Conservation (phyloP, 176 grass and related monocot species). For the Bromus sterilis region DNA sequence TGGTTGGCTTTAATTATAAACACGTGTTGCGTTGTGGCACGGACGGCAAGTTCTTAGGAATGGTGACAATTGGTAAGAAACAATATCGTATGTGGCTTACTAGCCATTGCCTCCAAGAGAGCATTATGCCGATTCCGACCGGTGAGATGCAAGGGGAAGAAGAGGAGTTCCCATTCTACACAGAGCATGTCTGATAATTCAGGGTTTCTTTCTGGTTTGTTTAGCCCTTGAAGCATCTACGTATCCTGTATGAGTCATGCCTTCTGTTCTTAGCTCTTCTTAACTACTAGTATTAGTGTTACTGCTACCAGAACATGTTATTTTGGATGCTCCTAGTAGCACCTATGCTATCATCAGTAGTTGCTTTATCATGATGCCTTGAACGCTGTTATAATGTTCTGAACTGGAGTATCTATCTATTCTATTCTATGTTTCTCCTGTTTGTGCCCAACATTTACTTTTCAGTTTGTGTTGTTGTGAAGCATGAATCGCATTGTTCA, state of each 20-base stretch:
- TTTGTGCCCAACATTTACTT: background rate
- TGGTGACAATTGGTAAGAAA: background rate
- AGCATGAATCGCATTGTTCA: too few species aligned
- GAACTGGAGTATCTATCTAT: background rate
- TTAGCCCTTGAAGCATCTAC: background rate
- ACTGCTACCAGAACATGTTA: background rate
- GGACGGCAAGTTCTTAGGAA: background rate
- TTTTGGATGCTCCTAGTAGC: background rate
- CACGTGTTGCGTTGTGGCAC: background rate
- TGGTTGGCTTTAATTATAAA: background rate
- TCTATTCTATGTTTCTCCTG: background rate
- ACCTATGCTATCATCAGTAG: background rate
- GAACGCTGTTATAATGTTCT: background rate
- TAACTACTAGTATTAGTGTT: too few species aligned
- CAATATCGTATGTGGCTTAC: background rate
- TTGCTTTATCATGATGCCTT: background rate
- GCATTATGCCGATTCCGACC: background rate
- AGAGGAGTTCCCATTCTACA: background rate
- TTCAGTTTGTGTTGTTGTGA: background rate
- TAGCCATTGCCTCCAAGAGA: background rate
- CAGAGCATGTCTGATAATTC: background rate
- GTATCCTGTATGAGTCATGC: background rate
- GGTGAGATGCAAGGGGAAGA: background rate
- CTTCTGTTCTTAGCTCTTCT: background rate
- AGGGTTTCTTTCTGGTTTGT: background rate